phyloP scores from a whole-genome alignment of 345 rosid species.

The Salix viminalis region DNA sequence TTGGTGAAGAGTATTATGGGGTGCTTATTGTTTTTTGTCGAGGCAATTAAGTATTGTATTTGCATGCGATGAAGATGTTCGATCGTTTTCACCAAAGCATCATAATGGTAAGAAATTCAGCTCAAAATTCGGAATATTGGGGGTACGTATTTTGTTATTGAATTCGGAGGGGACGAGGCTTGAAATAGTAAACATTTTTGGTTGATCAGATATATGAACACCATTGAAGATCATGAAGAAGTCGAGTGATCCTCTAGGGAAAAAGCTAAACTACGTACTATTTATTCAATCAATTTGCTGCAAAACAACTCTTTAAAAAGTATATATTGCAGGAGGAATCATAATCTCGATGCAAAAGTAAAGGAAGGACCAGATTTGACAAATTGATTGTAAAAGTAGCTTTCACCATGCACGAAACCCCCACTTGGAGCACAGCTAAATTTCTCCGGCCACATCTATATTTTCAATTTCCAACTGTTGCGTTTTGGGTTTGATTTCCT shows the following conservation, averaged over 20 bases:
- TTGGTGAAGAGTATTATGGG: background rate
- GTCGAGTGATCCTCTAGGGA: background rate
- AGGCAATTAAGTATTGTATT: constrained; percentile 14
- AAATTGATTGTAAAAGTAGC: background rate
- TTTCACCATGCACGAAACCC: background rate
- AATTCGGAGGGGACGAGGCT: background rate
- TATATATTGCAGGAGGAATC: too few species aligned
- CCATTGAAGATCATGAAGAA: background rate
- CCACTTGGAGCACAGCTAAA: background rate
- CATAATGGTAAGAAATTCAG: background rate
- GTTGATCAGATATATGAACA: background rate
- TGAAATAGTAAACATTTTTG: too few species aligned
- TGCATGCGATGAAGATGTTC: constrained; percentile 22
- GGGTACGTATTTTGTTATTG: background rate
- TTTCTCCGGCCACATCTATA: too few species aligned
- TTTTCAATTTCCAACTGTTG: too few species aligned
- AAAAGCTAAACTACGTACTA: too few species aligned
- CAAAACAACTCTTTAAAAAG: too few species aligned
- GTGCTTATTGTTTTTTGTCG: background rate
- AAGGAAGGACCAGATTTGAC: background rate
- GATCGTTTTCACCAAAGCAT: constrained; percentile 10
- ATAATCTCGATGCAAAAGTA: background rate
- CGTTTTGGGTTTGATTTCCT: too few species aligned
- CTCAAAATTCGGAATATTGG: background rate
- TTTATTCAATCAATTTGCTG: too few species aligned